Evolutionary conservation across 768 basidiomycete species (phyloP).

Genomic region (Porphyrellus cyaneotinctus): DNA sequence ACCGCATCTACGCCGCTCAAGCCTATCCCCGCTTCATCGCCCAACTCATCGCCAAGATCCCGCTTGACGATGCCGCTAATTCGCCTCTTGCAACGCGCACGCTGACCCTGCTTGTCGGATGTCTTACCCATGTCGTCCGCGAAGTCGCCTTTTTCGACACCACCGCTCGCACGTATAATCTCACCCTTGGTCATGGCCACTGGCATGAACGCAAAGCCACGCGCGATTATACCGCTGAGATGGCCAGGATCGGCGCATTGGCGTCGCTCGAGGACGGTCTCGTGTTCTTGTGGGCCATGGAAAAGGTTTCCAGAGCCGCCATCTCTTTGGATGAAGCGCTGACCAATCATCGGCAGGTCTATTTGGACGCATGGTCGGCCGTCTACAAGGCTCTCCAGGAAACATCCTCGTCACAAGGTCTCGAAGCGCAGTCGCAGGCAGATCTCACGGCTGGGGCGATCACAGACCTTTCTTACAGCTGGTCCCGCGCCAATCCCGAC

Average conservation of each 20-base stretch:
- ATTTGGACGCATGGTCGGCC: conserved; percentile 63
- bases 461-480: conserved; percentile 53
- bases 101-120: conserved; percentile 47
- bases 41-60: conserved; percentile 57
- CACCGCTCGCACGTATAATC: conserved; percentile 40
- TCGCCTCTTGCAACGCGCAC: conserved; percentile 27
- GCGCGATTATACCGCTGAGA: conserved; percentile 67
- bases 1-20: conserved; percentile 68
- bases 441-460: conserved; percentile 33
- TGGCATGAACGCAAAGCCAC: conserved; percentile 59
- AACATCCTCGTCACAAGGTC: not conserved
- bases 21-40: conserved; percentile 75
- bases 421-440: not conserved
- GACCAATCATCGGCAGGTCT: conserved; percentile 42
- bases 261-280: conserved; percentile 58
- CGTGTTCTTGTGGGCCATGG: conserved; percentile 78
- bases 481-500: conserved; percentile 46
- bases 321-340: no score
- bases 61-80: conserved; percentile 26
- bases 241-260: conserved; percentile 48
- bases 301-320: conserved; percentile 43
- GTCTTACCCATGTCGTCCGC: conserved; percentile 54
- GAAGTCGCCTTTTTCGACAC: conserved; percentile 60
- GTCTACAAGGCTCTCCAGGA: conserved; percentile 31
- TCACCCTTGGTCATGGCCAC: conserved; percentile 37